Evolutionary conservation across 345 rosid species (phyloP), one percentile per base, ranked within the genome.

Genomic region (Schrenkiella parvula): DNA sequence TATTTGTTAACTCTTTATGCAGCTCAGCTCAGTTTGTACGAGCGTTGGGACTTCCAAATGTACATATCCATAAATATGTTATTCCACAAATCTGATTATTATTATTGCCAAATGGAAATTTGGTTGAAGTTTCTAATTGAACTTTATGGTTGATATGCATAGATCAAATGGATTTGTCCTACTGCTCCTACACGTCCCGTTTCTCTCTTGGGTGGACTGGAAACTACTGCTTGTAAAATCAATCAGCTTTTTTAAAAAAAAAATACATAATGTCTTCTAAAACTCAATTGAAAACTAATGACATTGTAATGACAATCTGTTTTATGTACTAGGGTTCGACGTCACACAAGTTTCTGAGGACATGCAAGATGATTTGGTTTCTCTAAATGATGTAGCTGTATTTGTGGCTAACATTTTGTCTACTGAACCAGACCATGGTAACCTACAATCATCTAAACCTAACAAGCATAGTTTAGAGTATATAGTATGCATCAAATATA

Each of bases 141-240:
- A 63, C 3, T 28, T 9, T 63, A 28, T 31, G 39, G 37, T 35
- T 25, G 10, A 22, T 21, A 7, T 38, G 15, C 74, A 56, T 82
- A 91, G 97, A 82, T 91, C 65, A 89, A 86, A 79, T 91, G 95
- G 97, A 87, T 91, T 78, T 91, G 91, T 65, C 97, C 91, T 15
- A 89, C 90, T 59, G 93, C 96, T 67, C 97, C 96, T 26, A 84
- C 73, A 53, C 87, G 84, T 43, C 88, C 89, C 1, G 81, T 91
- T 41, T 76, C 84, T 52, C 4, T 71, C 34, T 85, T 86, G 19
- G 87, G 90, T 34, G 96, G 96, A 74, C 80, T 81, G 64, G 84
- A 86, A 51, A 84, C 88, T 74, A 86, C 91, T 46, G 89, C 97
- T 64, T 91, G 97, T 91, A 79, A 28, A 7, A 47, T 54, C 38